Evolutionary conservation across 2,329 filamentous ascomycete genomes (phyloP), one percentile per base, ranked within the genome.

Genomic region (Neurospora sp.): DNA sequence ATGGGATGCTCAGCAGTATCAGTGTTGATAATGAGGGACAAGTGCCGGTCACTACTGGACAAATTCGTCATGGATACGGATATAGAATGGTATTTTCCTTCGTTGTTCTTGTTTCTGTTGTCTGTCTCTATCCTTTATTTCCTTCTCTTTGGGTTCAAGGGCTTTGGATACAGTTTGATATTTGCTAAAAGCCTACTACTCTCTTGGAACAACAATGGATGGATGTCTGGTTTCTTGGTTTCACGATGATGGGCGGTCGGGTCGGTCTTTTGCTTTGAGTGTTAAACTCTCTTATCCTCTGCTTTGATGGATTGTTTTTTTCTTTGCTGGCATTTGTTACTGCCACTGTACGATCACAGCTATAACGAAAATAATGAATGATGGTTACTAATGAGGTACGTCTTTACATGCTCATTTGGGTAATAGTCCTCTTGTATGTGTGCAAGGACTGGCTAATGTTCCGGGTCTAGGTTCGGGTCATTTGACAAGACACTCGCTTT

Each of bases 1-100:
- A 3, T 79, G 78, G 78, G 78, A 78, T 37, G 66, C 71, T 11
- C 74, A 73, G 33, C 23, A 36, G 23, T 62, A 33, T 10, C 23
- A 62, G 15, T 17, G 15, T 36, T 17, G 28, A 33, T 62, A 8
- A 15, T 23, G 12, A 52, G 52, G 19, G 8, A 33, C 12, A 23
- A 62, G 23, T 33, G 28, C 52, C 23, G 28, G 52, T 36, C 28
- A 36, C 28, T 17, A 8, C 6, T 62, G 12, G 10, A 33, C 15
- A 36, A 17, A 36, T 52, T 28, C 12, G 15, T 41, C 1, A 41
- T 41, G 8, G 52, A n/a, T 62, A 17, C 12, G 12, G 52, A 62
- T 36, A 15, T 17, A 62, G 52, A 8, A 17, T 36, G 52, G 28
- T 1, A 2, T 62, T 62, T 15, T 1, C 43, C 23, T 33, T 36